Base-by-base conservation (phyloP, 352 stramenopile species). In the Lagenidium giganteum region DNA sequence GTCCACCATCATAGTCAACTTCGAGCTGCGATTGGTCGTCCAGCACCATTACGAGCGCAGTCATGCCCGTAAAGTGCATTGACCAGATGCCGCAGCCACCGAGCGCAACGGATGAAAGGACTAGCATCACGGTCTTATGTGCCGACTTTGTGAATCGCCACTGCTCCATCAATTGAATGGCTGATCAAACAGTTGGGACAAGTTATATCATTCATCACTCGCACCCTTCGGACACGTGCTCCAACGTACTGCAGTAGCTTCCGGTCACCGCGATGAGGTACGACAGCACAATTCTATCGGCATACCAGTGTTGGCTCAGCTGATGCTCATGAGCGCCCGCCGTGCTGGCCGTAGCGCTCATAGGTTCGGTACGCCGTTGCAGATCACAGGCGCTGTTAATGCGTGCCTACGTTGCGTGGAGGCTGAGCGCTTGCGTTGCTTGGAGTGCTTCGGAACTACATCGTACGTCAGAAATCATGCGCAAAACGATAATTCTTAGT, bases 41-140 rank as follows among this genome's bases (percentile, higher is more conserved):
- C 21, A 78, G 57, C 0, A 31, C 48, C 42, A 87, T 47, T 8
- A 61, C 5, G 8, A 87, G 58, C 8, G 75, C 75, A 20, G 68
- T 73, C 75, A 87, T 87, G 16, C 75, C 75, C 4, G 72, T 78
- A 40, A 87, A 87, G 22, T 87, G 75, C 70, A 80, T 87, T 50
- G 54, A 70, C 75, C 75, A 87, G 42, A 87, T 87, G 11, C 71
- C 71, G 34, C 71, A 81, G 3, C 71, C 75, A n/a, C 74, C 74
- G n/a, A 87, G 56, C 3, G 63, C 49, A 32, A 82, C 18, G 0
- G 69, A 54, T 7, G 74, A 67, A n/a, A n/a, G n/a, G n/a, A n/a
- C n/a, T n/a, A n/a, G n/a, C n/a, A n/a, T n/a, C n/a, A n/a, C n/a
- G n/a, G n/a, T n/a, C n/a, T 18, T 30, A 3, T 5, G 26, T 13